phyloP scores from a whole-genome alignment of 768 basidiomycete genomes.

The Leccinum subgranulosum region DNA sequence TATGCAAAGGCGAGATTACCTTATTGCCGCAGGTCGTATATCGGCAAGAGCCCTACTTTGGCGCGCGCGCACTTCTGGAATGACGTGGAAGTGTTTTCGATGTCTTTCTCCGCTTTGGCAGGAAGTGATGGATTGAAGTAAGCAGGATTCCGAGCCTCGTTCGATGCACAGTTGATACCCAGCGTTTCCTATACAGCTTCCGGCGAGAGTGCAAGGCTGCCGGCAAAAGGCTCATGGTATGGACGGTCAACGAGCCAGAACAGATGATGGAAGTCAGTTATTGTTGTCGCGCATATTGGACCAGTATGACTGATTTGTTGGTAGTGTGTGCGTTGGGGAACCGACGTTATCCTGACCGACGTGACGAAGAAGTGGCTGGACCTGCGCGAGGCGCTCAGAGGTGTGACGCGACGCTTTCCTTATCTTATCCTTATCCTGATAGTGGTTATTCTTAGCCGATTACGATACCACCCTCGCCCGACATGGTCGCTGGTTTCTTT shows the following conservation, averaged over 20 bases:
- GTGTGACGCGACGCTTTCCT: slow-evolving; percentile 36
- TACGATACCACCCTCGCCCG: slow-evolving; percentile 62
- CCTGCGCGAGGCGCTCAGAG: slow-evolving; percentile 52
- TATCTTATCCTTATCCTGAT: background rate
- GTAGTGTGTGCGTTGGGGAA: slow-evolving; percentile 74
- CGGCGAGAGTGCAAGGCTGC: slow-evolving; percentile 70
- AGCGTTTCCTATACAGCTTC: slow-evolving; percentile 51
- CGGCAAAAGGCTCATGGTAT: slow-evolving; percentile 86
- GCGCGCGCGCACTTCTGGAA: slow-evolving; percentile 90
- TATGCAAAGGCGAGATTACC: slow-evolving; percentile 75
- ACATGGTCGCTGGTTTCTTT: slow-evolving; percentile 68
- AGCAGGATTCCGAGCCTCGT: slow-evolving; percentile 14
- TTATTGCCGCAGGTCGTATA: slow-evolving; percentile 82
- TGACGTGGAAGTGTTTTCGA: slow-evolving; percentile 81
- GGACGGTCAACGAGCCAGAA: slow-evolving; percentile 91
- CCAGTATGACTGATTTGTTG: background rate
- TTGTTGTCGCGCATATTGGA: background rate
- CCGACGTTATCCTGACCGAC: slow-evolving; percentile 76
- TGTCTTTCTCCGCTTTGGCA: slow-evolving; percentile 71
- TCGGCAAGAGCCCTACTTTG: slow-evolving; percentile 67
- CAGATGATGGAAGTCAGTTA: slow-evolving; percentile 83
- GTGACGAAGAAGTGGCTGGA: slow-evolving; percentile 66
- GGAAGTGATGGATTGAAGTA: slow-evolving; percentile 71
- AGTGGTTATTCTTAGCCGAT: slow-evolving; percentile 42
- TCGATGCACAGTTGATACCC: background rate